These are phyloP conservation scores for Phaeomoniella chlamydospora DNA, from an alignment of 2,329 filamentous ascomycete species.

Conservation along the genomic window DNA sequence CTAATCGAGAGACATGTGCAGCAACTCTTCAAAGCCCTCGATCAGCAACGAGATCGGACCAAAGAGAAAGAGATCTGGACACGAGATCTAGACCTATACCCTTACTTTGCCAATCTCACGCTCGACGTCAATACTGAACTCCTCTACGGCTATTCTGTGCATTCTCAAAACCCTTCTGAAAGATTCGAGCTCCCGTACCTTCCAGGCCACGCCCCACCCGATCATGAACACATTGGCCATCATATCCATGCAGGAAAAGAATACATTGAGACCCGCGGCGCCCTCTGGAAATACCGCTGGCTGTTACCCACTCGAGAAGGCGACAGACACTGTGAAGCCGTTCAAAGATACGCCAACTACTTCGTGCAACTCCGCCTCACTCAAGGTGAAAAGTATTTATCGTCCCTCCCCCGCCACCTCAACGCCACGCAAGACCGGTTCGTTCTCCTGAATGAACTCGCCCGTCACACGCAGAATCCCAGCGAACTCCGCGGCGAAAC, in stretches of 20 bases:
- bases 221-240: constrained; percentile 3
- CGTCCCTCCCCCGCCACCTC: constrained; percentile 11
- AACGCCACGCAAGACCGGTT: constrained; percentile 5
- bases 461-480: constrained; percentile 9
- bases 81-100: constrained; percentile 51
- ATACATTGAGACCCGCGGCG: constrained; percentile 9
- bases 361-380: constrained; percentile 20
- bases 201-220: constrained; percentile 1
- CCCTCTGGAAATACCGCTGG: constrained; percentile 18
- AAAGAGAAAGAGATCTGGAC: constrained; percentile 35
- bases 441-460: constrained; percentile 9
- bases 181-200: neutral
- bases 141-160: constrained; percentile 62
- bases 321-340: constrained; percentile 20
- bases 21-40: constrained; percentile 53
- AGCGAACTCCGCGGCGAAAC: constrained; percentile 13
- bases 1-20: constrained; percentile 69
- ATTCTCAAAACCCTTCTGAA: constrained; percentile 23
- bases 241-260: constrained; percentile 5
- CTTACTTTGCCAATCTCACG: constrained; percentile 76
- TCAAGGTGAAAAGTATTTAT: constrained; percentile 17
- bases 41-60: constrained; percentile 14
- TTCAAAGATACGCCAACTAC: constrained; percentile 32
- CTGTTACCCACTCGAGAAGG: constrained; percentile 22
- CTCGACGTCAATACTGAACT: constrained; percentile 85